A percentile compares a stretch with the other conserved stretches of the same genome.
These are phyloP conservation scores for Amoebophrya sp. DNA, from an alignment of 169 alveolate species.

Conservation along the genomic window DNA sequence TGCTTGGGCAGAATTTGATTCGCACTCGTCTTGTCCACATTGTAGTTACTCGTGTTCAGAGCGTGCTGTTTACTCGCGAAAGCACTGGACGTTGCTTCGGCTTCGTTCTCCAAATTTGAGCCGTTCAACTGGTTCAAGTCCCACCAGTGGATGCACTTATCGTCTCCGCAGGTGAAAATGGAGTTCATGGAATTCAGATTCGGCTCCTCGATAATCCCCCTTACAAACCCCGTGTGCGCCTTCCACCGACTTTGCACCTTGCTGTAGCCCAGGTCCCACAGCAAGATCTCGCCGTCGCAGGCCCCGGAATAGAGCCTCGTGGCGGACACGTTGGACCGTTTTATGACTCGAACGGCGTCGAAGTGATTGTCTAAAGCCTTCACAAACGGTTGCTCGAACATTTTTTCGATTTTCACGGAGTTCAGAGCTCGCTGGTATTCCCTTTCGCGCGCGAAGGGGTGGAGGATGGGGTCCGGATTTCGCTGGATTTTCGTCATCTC, in stretches of 20 bases:
- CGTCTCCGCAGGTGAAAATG: conserved; percentile 58
- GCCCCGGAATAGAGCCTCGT: conserved; percentile 85
- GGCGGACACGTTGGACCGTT: conserved; percentile 60
- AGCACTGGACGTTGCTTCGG: background rate
- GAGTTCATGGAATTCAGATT: background rate
- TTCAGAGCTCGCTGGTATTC: conserved; percentile 90
- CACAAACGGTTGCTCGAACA: conserved; percentile 92
- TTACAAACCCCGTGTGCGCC: background rate
- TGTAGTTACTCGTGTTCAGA: too few relatives aligned
- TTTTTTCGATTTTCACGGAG: conserved; percentile 88
- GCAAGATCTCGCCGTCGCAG: conserved; percentile 84
- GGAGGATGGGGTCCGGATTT: conserved; percentile 70
- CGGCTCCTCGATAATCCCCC: background rate
- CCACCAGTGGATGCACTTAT: conserved; percentile 53
- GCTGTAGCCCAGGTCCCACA: conserved; percentile 74
- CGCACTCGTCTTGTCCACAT: too few relatives aligned
- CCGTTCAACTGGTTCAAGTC: background rate
- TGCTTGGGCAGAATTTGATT: background rate
- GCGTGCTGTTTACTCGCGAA: too few relatives aligned
- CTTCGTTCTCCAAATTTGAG: background rate
- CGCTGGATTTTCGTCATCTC: background rate
- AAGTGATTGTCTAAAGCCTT: conserved; percentile 88
- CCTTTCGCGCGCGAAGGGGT: conserved; percentile 64
- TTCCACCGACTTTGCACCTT: background rate
- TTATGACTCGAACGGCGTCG: conserved; percentile 83